Base-by-base conservation (phyloP, 768 basidiomycete species). In the Filobasidium wieringae region DNA sequence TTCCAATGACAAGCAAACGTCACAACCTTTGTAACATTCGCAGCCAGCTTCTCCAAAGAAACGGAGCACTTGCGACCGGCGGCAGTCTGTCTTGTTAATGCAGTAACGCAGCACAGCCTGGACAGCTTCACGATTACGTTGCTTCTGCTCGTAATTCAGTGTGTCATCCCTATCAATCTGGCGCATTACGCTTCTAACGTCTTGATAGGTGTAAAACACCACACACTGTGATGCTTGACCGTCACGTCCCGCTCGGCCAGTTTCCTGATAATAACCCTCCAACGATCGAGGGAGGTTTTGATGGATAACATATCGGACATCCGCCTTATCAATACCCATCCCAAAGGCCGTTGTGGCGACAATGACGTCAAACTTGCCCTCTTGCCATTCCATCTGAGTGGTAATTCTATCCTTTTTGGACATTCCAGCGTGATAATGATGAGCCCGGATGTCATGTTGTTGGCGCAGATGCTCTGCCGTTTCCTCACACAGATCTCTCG, bases 341-440 rank as follows among this genome's bases (percentile, higher is more conserved):
- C 93, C 93, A 71, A 97, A 97, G 0, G 91, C 91, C 63, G 91
- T 90, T 43, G 95, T 99, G 2, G 93, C 93, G 41, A 95, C 89
- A 56, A 99, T 89, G 59, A 97, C 84, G 53, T 82, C 79, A 62
- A 84, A 81, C 29, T 77, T 73, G 2, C 83, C 85, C 5, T 71
- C 72, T 73, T 85, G 83, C 93, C 93, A 97, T 40, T 81, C 79
- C 22, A 76, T 70, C 63, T 88, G 83, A 1, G 81, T 79, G 52
- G 72, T 68, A 41, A 80, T 78, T 66, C 85, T 85, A 41, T 88
- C 87, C 7, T 76, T 76, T 11, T 77, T 72, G 17, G 72, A 59
- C 79, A 97, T 80, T 9, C 80, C 80, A 1, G 93, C 95, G 70
- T 99, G 95, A 69, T 86, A 99, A 72, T 91, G 85, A 53, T 78